These are phyloP conservation scores for Aspergillus diversus DNA, from an alignment of 495 filamentous ascomycete species.

Conservation along the genomic window DNA sequence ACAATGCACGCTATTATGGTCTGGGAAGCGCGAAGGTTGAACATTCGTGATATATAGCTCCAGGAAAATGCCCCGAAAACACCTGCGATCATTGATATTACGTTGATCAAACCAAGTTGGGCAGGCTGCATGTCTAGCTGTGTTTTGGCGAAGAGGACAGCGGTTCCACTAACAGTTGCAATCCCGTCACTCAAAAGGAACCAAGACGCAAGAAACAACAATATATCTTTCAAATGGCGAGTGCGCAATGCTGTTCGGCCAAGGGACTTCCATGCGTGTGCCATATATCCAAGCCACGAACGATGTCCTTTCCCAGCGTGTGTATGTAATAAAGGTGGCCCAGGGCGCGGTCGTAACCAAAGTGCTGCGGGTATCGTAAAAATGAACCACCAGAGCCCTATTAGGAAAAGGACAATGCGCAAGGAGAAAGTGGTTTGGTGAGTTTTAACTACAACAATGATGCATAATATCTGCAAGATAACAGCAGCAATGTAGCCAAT, in stretches of 20 bases:
- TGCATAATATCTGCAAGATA: slow-evolving; percentile 75
- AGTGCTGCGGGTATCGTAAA: slow-evolving; percentile 89
- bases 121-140: slow-evolving; percentile 86
- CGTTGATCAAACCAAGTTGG: slow-evolving; percentile 89
- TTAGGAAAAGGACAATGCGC: slow-evolving; percentile 79
- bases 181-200: slow-evolving; percentile 93
- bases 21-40: slow-evolving; percentile 72
- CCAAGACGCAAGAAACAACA: slow-evolving; percentile 89
- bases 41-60: slow-evolving; percentile 69
- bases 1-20: slow-evolving; percentile 90
- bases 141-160: slow-evolving; percentile 94
- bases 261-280: slow-evolving; percentile 83
- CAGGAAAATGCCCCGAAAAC: slow-evolving; percentile 89
- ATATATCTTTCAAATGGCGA: slow-evolving; percentile 77
- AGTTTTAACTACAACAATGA: slow-evolving; percentile 68
- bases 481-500: slow-evolving; percentile 87
- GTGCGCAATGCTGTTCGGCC: slow-evolving; percentile 79
- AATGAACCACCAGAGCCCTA: slow-evolving; percentile 92
- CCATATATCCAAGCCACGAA: slow-evolving; percentile 66
- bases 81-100: slow-evolving; percentile 82
- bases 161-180: slow-evolving; percentile 92
- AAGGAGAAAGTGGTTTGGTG: slow-evolving; percentile 77
- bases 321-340: slow-evolving; percentile 66
- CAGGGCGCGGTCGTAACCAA: slow-evolving; percentile 90
- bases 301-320: slow-evolving; percentile 42